Evolutionary conservation across 2,329 filamentous ascomycete genomes (phyloP), one percentile per base, ranked within the genome.

Genomic region (Atkinsonella texensis): DNA sequence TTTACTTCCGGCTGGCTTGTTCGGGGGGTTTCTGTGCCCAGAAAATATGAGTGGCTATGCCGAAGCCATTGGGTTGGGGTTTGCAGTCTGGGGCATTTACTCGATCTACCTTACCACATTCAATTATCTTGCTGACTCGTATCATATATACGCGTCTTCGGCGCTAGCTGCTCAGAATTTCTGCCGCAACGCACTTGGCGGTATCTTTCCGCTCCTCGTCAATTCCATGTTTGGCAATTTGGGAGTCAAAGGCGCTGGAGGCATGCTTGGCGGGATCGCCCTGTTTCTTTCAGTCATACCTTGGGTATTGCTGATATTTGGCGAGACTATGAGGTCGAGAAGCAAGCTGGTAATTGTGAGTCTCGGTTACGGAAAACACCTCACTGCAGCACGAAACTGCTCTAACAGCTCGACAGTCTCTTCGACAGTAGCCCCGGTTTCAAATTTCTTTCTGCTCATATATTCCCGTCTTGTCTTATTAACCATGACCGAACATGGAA

Each of bases 71-170:
- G 84, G 81, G 0, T 74, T 95, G 35, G 80, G 75, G 0, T 78
- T 89, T 53, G 83, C 88, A 0, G 91, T 86, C 0, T 86, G 91
- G 73, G 85, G 90, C 31, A 94, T 96, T 57, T 91, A 88, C 65
- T 84, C 81, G 41, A 81, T 96, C 38, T 94, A 94, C 62, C 76
- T 96, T 1, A 84, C 89, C 2, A 87, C 89, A 0, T 95, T 96
- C 71, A 96, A 96, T 64, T 96, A 95, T 59, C 75, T 96, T 1
- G 89, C 89, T 18, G 90, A 96, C 63, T 84, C 84, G 1, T 96
- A 95, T 65, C 85, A 89, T 62, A 74, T 79, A 2, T 95, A 91
- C 60, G 88, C 90, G 0, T 89, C 84, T 40, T 93, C 87, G 1
- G 89, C 90, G 0, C 71, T 95, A 6, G 90, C 90, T 0, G 88